Evolutionary conservation across 2,329 filamentous ascomycete genomes (phyloP).

Genomic region (Elsinoe necatrix): DNA sequence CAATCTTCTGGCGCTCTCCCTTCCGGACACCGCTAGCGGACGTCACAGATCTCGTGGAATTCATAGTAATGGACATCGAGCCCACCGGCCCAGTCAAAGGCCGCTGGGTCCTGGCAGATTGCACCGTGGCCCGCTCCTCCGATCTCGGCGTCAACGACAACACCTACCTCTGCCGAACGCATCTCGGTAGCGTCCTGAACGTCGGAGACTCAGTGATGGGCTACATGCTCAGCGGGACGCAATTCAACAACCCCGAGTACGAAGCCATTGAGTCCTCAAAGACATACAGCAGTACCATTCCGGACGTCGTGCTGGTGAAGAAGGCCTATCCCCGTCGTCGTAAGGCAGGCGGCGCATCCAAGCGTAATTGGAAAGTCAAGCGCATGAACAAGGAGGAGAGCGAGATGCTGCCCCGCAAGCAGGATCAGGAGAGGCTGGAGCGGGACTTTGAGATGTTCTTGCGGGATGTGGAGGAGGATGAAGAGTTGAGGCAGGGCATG

Average conservation of each 20-base stretch:
- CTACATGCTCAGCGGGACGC: conserved; percentile 81
- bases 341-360: conserved; percentile 47
- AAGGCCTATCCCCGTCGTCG: conserved; percentile 84
- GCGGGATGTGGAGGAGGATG: conserved; percentile 91
- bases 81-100: conserved; percentile 62
- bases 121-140: conserved; percentile 74
- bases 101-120: conserved; percentile 76
- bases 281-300: conserved; percentile 68
- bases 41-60: conserved; percentile 77
- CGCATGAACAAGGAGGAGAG: conserved; percentile 86
- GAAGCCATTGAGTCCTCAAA: conserved; percentile 73
- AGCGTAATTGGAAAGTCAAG: conserved; percentile 86
- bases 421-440: conserved; percentile 81
- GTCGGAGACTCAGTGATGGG: conserved; percentile 89
- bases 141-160: conserved; percentile 81
- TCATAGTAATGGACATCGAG: conserved; percentile 92
- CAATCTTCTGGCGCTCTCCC: conserved; percentile 83
- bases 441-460: conserved; percentile 96
- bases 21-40: conserved; percentile 72
- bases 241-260: conserved; percentile 84
- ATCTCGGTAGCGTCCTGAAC: conserved; percentile 76
- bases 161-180: conserved; percentile 83
- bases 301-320: conserved; percentile 93
- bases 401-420: conserved; percentile 75
- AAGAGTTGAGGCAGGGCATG: conserved; percentile 74